Evolutionary conservation across 306 rosid genomes (phyloP).

Genomic region (Cucurbita ficifolia): DNA sequence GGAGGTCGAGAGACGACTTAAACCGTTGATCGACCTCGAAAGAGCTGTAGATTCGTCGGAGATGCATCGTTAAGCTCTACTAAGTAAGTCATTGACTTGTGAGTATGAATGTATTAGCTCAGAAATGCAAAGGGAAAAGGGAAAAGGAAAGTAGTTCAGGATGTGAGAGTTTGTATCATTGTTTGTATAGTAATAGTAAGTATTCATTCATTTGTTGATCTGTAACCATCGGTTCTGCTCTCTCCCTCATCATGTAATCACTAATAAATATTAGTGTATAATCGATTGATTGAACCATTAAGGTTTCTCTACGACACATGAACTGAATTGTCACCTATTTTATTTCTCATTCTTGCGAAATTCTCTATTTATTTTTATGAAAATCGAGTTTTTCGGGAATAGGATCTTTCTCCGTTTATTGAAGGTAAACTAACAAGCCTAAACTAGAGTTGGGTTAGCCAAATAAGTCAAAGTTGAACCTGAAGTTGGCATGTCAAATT

Average conservation of each 20-base stretch:
- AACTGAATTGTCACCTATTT: no score
- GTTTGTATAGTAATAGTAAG: slow-evolving; percentile 34
- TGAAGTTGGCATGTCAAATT: no score
- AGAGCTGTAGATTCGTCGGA: slow-evolving; percentile 19
- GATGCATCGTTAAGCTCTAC: slow-evolving; percentile 12
- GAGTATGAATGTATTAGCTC: slow-evolving; percentile 11
- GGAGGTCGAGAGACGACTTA: slow-evolving; percentile 72
- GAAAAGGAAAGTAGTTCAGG: slow-evolving; percentile 31
- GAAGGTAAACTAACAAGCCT: no score
- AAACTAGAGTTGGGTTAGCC: no score
- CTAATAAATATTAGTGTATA: background rate
- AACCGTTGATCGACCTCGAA: slow-evolving; percentile 54
- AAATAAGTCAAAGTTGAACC: no score
- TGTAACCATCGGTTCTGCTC: background rate
- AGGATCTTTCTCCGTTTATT: no score
- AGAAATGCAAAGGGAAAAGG: slow-evolving; percentile 9
- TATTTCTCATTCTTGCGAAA: no score
- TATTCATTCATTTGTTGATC: slow-evolving; percentile 26
- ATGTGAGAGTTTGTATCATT: slow-evolving; percentile 28
- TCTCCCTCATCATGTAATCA: background rate
- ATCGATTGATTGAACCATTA: background rate
- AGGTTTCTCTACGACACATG: no score
- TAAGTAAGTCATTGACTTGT: slow-evolving; percentile 21
- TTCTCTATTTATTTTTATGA: no score
- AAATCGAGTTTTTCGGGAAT: no score